phyloP scores from a whole-genome alignment of 169 alveolate genomes.

The Cyclospora cayetanensis region DNA sequence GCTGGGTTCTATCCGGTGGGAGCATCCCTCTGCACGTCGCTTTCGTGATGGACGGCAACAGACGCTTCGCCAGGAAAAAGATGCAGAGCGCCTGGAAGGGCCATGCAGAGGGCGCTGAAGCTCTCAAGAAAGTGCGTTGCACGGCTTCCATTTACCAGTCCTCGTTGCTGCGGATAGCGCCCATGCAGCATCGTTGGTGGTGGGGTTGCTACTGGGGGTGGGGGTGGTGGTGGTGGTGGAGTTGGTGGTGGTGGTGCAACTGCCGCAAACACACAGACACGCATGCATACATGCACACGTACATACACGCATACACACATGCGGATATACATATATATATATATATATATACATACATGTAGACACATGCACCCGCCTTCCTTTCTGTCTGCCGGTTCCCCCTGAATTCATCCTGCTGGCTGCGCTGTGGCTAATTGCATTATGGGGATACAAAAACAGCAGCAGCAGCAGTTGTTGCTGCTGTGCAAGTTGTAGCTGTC shows the following conservation, averaged over 20 bases:
- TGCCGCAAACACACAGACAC: too few species aligned
- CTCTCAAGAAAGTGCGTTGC: slow-evolving; percentile 71
- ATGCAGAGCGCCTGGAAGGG: slow-evolving; percentile 76
- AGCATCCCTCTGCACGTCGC: slow-evolving; percentile 80
- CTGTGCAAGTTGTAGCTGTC: too few species aligned
- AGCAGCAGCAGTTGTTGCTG: too few species aligned
- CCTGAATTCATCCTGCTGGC: too few species aligned
- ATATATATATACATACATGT: not conserved
- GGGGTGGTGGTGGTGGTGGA: not conserved
- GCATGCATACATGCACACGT: too few species aligned
- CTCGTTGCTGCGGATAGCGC: too few species aligned
- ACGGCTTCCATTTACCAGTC: too few species aligned
- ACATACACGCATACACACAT: not conserved
- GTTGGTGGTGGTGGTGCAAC: not conserved
- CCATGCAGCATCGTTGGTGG: not conserved
- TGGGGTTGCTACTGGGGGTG: not conserved
- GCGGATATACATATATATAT: not conserved
- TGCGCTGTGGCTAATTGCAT: not conserved
- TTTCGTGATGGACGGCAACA: slow-evolving; percentile 92
- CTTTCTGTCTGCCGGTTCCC: too few species aligned
- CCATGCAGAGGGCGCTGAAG: slow-evolving; percentile 79
- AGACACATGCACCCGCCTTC: not conserved
- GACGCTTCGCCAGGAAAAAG: slow-evolving; percentile 86
- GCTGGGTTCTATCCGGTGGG: not conserved
- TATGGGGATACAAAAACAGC: too few species aligned